Evolutionary conservation across 2,329 filamentous ascomycete genomes (phyloP), one percentile per base, ranked within the genome.

Genomic region (Claviceps quebecensis): DNA sequence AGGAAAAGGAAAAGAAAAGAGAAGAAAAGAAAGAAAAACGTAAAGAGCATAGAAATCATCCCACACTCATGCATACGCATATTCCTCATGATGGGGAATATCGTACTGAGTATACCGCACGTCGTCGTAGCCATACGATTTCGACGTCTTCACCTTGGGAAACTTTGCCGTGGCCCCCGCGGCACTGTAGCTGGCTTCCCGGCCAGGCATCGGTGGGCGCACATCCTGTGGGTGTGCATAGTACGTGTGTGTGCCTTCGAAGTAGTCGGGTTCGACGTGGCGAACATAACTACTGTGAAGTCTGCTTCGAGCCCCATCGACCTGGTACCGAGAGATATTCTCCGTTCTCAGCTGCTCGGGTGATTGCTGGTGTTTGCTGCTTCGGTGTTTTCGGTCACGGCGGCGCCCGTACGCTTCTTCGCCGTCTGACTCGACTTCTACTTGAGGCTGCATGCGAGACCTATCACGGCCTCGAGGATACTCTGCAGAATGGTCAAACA

Each of bases 401-500:
- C 57, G 58, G 17, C 60, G 60, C 9, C 64, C 62, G 19, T 66
- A 61, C 1, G 62, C 60, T 1, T 68, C 67, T 13, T 69, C 66
- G 0, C 60, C 62, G 5, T 70, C 68, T 3, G 55, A 61, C 4
- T 67, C 62, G 3, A 63, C 63, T 9, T 60, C 57, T 14, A 63
- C 59, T 53, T 71, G 69, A 5, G 68, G 34, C 7, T 69, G 64
- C 56, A 63, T 56, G 45, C 64, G 65, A 11, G 66, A 68, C 16
- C 69, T 67, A 34, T 59, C 59, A 26, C 69, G 69, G 7, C 69
- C 69, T 5, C 67, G 67, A 5, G 59, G 55, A 9, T 64, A 60
- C 1, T 56, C 60, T 1, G 54, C 34, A 2, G 53, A 22, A 2
- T 64, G 62, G 5, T 57, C 54, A 45, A 61, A 61, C 0, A 40